Evolutionary conservation across 2,329 filamentous ascomycete genomes (phyloP), one percentile per base, ranked within the genome.

Genomic region (Monosporascus sp.): DNA sequence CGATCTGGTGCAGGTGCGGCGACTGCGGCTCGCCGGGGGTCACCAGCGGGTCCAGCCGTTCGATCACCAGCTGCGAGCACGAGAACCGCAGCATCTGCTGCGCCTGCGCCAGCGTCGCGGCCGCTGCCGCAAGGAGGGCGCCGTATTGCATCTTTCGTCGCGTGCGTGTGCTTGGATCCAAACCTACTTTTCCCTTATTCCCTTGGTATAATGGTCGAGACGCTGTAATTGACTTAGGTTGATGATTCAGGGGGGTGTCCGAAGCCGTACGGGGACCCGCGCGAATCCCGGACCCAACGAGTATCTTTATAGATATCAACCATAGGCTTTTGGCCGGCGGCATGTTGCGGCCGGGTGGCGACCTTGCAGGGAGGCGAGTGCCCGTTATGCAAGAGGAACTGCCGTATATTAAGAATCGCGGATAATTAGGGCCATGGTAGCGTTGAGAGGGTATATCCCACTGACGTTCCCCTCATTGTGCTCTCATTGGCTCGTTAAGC

Each of bases 1-100:
- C 72, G 51, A 83, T 74, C 22, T 74, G 78, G 62, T 83, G 81
- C 11, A 79, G 71, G 64, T 83, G 79, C 20, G 65, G 63, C 6
- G 77, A 72, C 15, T 77, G 75, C 37, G 76, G 68, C 6, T 52
- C 55, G 3, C 77, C 78, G 20, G 61, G 61, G 9, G 54, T 51
- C 14, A 61, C 60, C 24, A 61, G 42, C 36, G 61, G 61, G 49
- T 63, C 61, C 6, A 57, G 45, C 8, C 61, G 57, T 49, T 62
- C 59, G 49, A 81, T 66, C 49, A 78, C 79, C 57, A 77, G 69
- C 57, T 73, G 70, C 45, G 77, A 80, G 61, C 75, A 78, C 63
- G 81, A 59, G 47, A 61, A 61, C 31, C 59, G 56, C 39, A 61
- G 38, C 57, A 58, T 58, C 50, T 58, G 51, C 36, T 58, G 56